Conservation (phyloP, 2,329 filamentous ascomycete species). For the Ophiocordyceps sinensis region DNA sequence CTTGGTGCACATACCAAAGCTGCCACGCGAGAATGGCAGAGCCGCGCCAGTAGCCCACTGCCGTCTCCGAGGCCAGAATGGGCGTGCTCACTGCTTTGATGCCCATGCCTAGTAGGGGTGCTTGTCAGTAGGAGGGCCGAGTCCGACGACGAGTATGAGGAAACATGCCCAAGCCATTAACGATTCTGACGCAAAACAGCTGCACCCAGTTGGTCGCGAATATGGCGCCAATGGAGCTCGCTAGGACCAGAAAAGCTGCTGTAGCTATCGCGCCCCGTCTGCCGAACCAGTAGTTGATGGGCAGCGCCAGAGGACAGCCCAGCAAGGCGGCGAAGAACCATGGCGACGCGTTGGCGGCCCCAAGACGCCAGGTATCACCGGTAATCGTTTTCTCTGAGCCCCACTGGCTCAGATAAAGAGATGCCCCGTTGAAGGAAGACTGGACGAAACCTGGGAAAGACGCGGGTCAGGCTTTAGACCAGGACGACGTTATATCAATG, state of each 20-base stretch:
- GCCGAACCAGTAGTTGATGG: constrained; percentile 25
- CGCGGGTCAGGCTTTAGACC: not conserved
- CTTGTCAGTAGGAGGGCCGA: not conserved
- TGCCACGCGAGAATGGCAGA: constrained; percentile 33
- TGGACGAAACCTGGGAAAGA: constrained; percentile 23
- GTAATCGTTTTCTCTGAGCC: constrained; percentile 6
- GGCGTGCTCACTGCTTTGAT: constrained; percentile 33
- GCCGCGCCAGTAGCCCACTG: constrained; percentile 31
- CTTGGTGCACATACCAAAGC: constrained; percentile 16
- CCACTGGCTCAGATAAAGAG: constrained; percentile 14
- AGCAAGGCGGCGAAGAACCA: constrained; percentile 23
- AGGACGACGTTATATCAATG: not conserved
- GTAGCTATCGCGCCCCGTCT: constrained; percentile 23
- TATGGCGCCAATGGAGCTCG: constrained; percentile 21
- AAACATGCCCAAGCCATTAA: constrained; percentile 23
- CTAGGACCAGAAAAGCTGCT: constrained; percentile 23
- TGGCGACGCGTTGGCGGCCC: constrained; percentile 23
- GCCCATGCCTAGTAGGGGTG: constrained; percentile 24
- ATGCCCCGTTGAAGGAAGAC: constrained; percentile 27
- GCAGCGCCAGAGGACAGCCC: constrained; percentile 24
- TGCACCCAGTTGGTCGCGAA: constrained; percentile 18
- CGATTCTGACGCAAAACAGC: constrained; percentile 18
- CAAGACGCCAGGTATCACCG: constrained; percentile 21
- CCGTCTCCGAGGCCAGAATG: constrained; percentile 30
- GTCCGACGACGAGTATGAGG: not conserved